Percentiles rank a stretch among this genome's conserved stretches.
Evolutionary conservation across 2,329 filamentous ascomycete genomes (phyloP).

Genomic region (Claviceps fusiformis): DNA sequence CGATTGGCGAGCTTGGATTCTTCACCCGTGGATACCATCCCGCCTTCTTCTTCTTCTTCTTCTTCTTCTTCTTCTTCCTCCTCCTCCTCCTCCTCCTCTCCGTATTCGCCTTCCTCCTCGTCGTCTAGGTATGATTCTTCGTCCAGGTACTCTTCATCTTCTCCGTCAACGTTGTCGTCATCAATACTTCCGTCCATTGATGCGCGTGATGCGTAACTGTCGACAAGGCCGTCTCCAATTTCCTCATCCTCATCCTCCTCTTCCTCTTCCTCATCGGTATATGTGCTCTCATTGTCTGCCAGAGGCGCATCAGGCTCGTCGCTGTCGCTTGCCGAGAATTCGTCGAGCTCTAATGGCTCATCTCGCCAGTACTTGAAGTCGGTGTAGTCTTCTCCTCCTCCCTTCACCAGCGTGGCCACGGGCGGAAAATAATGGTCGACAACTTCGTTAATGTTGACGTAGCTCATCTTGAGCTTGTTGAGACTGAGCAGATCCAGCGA

Average conservation of each 20-base stretch:
- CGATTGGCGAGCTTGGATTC: slow-evolving; percentile 6
- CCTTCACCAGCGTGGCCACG: slow-evolving; percentile 71
- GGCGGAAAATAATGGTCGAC: slow-evolving; percentile 98
- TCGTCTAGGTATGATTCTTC: slow-evolving; percentile 22
- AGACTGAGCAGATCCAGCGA: slow-evolving; percentile 78
- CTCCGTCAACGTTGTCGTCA: slow-evolving; percentile 26
- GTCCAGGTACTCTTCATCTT: slow-evolving; percentile 25
- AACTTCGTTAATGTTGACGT: slow-evolving; percentile 92
- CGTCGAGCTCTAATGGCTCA: slow-evolving; percentile 66
- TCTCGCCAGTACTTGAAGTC: slow-evolving; percentile 97
- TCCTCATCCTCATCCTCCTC: slow-evolving; percentile 10
- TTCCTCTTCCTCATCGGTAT: slow-evolving; percentile 32
- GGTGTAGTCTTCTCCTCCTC: slow-evolving; percentile 86
- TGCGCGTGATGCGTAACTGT: slow-evolving; percentile 41
- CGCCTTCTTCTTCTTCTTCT: slow-evolving; percentile 5
- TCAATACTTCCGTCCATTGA: slow-evolving; percentile 28
- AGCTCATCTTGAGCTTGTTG: slow-evolving; percentile 92
- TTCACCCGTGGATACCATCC: slow-evolving; percentile 10
- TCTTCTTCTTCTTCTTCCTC: background rate
- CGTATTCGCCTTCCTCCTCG: slow-evolving; percentile 12
- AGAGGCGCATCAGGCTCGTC: slow-evolving; percentile 35
- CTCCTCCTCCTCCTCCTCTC: no score
- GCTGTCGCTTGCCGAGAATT: slow-evolving; percentile 74
- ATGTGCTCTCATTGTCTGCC: slow-evolving; percentile 28
- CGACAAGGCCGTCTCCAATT: slow-evolving; percentile 29